Percentiles rank a stretch among this genome's conserved stretches.
These are phyloP conservation scores for Debaryomyces coudertii DNA, from an alignment of 1,139 yeast genomes.

Conservation along the genomic window DNA sequence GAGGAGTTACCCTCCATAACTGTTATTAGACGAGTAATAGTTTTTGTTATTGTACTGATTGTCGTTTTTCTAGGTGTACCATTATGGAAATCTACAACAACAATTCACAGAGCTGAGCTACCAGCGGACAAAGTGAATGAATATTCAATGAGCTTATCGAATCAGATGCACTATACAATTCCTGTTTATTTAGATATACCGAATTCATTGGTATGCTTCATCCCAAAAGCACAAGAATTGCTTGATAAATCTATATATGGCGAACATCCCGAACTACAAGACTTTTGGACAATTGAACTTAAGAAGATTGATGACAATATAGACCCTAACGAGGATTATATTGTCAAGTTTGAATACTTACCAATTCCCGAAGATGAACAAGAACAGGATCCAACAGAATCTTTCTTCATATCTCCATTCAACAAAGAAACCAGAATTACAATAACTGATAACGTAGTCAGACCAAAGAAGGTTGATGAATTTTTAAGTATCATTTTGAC, in stretches of 20 bases:
- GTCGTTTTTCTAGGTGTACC: conserved; percentile 65
- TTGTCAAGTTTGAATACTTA: conserved; percentile 26
- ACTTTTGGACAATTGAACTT: conserved; percentile 35
- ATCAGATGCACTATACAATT: conserved; percentile 47
- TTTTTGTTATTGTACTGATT: conserved; percentile 38
- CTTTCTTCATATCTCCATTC: conserved; percentile 37
- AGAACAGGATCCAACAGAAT: conserved; percentile 22
- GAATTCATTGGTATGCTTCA: conserved; percentile 27
- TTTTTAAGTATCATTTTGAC: conserved; percentile 37
- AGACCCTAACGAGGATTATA: conserved; percentile 21
- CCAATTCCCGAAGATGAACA: conserved; percentile 15
- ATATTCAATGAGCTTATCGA: conserved; percentile 36
- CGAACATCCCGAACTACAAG: conserved; percentile 25
- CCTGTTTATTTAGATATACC: conserved; percentile 61
- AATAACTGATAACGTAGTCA: conserved; percentile 31
- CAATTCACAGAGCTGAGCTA: conserved; percentile 73
- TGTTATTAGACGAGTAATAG: conserved; percentile 10
- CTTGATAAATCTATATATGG: conserved; percentile 29
- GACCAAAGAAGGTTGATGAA: conserved; percentile 34
- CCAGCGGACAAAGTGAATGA: conserved; percentile 58
- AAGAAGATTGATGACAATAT: conserved; percentile 16
- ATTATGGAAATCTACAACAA: conserved; percentile 69
- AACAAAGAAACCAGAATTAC: conserved; percentile 31
- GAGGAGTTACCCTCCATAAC: conserved; percentile 2
- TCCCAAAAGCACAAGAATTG: conserved; percentile 33